A percentile compares a stretch with the other conserved stretches of the same genome.
Evolutionary conservation across 1,284 basidiomycete species (phyloP).

Genomic region (Pseudozyma thailandica): DNA sequence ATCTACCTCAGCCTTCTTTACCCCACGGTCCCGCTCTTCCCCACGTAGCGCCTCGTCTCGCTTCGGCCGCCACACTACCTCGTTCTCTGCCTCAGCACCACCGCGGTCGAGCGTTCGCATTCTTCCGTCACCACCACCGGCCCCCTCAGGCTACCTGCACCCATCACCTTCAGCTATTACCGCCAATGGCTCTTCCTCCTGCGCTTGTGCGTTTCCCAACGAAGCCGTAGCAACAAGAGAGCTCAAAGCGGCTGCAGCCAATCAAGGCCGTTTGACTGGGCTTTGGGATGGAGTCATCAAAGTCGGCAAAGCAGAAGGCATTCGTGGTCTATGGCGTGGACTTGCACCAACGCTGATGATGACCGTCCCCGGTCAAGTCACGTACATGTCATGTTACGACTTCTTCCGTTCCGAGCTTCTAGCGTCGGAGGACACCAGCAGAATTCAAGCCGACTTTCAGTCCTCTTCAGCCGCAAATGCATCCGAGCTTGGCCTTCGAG

Average conservation of each 20-base stretch:
- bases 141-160: constrained; percentile 37
- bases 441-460: constrained; percentile 17
- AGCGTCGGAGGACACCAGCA: constrained; percentile 20
- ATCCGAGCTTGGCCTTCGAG: constrained; percentile 10
- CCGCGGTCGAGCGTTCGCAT: constrained; percentile 45
- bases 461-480: constrained; percentile 18
- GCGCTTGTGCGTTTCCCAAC: constrained; percentile 50
- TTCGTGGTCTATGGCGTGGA: constrained; percentile 65
- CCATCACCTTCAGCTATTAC: constrained; percentile 30
- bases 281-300: constrained; percentile 64
- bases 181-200: constrained; percentile 46
- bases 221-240: constrained; percentile 39
- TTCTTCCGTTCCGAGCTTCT: constrained; percentile 74
- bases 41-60: constrained; percentile 37
- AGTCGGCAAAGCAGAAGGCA: constrained; percentile 58
- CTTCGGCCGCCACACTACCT: constrained; percentile 30
- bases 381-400: constrained; percentile 97
- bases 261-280: constrained; percentile 55
- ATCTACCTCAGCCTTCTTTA: constrained; percentile 61
- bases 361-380: constrained; percentile 89
- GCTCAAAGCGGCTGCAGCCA: constrained; percentile 38
- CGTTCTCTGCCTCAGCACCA: constrained; percentile 28
- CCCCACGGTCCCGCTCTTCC: constrained; percentile 57
- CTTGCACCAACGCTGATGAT: constrained; percentile 71
- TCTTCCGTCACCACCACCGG: constrained; percentile 42